Evolutionary conservation across 305 asterid species (phyloP), one percentile per base, ranked within the genome.

Genomic region (Solanum aculeatissimum): DNA sequence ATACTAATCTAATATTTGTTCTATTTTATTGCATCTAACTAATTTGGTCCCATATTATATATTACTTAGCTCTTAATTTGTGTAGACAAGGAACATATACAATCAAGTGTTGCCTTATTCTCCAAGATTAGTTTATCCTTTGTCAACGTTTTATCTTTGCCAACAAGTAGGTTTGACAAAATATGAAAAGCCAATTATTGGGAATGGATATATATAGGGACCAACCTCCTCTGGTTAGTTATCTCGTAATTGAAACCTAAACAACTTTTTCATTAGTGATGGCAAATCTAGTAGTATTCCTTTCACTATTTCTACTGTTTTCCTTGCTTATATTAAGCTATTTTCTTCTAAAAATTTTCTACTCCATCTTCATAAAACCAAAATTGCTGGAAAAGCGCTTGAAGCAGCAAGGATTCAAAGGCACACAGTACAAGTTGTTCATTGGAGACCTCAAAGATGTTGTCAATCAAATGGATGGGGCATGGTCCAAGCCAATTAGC

Each of bases 401-500:
- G 65, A 87, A 84, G 40, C 85, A 53, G 77, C 90, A 90, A 86
- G 90, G 89, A 83, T 81, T 90, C 69, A 71, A 32, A 32, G 93
- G 92, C 86, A 88, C 84, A 18, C 82, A 87, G 19, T 91, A 88
- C 89, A 91, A 89, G 83, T 85, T 53, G 32, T 83, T 91, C 13
- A 58, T 70, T 14, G 91, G 92, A 29, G 92, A 91, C 87, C 62
- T 86, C 83, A 88, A 85, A 40, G 91, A 91, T 74, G 82, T 43
- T 62, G 84, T 84, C 16, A 81, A 84, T 60, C 91, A 72, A 21
- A 85, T 87, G 83, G 82, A 87, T 54, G 84, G 87, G 81, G 91
- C 93, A 65, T 88, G 92, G 92, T 87, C 91, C 32, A 90, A 90
- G 65, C 92, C 92, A n/a, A 74, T 90, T 32, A 83, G 87, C 86